These are phyloP conservation scores for Neonectria hederae DNA, from an alignment of 2,329 filamentous ascomycete species.

Conservation along the genomic window DNA sequence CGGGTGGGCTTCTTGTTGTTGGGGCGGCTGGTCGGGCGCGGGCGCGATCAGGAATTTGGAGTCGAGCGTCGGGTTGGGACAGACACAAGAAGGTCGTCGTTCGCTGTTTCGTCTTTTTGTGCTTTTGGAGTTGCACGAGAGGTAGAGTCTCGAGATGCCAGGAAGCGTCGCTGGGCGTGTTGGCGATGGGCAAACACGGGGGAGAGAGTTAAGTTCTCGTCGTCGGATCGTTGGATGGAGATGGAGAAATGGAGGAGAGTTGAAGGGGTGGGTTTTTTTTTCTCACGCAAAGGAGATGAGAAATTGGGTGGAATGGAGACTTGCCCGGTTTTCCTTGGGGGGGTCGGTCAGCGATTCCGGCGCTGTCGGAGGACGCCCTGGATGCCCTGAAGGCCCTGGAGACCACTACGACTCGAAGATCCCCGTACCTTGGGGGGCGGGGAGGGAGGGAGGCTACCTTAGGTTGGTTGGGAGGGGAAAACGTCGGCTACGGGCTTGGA, in stretches of 20 bases:
- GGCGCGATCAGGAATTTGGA: conserved; percentile 39
- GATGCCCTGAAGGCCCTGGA: not conserved
- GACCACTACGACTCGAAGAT: not conserved
- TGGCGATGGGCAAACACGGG: conserved; percentile 39
- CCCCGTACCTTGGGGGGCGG: too few relatives aligned
- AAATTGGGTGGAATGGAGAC: conserved; percentile 21
- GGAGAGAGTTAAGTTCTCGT: conserved; percentile 30
- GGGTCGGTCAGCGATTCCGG: conserved; percentile 11
- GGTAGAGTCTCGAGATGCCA: conserved; percentile 28
- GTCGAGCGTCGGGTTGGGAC: conserved; percentile 31
- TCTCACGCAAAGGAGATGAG: conserved; percentile 25
- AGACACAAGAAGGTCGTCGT: conserved; percentile 36
- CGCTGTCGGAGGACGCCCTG: conserved; percentile 3
- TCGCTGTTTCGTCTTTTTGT: conserved; percentile 22
- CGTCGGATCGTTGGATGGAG: conserved; percentile 34
- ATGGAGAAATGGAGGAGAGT: conserved; percentile 43
- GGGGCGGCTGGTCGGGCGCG: conserved; percentile 39
- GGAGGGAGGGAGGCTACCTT: too few relatives aligned
- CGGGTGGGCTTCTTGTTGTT: conserved; percentile 31
- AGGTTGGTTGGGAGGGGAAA: not conserved
- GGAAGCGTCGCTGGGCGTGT: conserved; percentile 36
- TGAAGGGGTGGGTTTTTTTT: conserved; percentile 39
- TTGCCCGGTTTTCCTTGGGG: conserved; percentile 14
- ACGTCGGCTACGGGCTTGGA: not conserved
- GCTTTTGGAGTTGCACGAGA: conserved; percentile 6